phyloP scores from a whole-genome alignment of 2,329 filamentous ascomycete genomes.

The Stachybotrys echinatus region DNA sequence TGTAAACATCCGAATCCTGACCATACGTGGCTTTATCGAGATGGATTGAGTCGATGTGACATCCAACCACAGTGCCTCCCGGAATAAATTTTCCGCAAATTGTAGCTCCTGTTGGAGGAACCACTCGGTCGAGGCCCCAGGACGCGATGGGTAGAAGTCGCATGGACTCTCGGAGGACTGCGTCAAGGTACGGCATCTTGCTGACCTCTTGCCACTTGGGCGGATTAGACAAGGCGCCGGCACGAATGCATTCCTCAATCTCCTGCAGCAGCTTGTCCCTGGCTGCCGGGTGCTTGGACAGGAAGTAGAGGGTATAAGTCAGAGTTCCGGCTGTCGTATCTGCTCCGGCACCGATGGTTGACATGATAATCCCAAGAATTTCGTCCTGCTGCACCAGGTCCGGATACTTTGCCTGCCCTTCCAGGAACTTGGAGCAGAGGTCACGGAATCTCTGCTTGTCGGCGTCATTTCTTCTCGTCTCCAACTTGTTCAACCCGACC shows the following conservation, averaged over 20 bases:
- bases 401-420: constrained; percentile 4
- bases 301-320: background rate
- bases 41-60: background rate
- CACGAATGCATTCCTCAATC: background rate
- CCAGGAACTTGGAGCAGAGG: constrained; percentile 3
- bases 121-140: background rate
- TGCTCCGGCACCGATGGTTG: background rate
- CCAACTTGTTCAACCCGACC: background rate
- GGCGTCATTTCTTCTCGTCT: background rate
- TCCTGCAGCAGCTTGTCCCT: background rate
- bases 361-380: background rate
- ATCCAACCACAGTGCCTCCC: background rate
- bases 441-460: background rate
- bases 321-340: background rate
- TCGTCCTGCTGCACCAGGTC: background rate
- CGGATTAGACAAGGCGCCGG: background rate
- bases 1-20: background rate
- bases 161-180: background rate
- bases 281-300: background rate
- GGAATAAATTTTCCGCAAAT: background rate
- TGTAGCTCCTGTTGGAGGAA: background rate
- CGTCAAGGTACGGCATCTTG: background rate
- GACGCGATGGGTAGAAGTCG: background rate
- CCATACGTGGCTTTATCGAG: background rate
- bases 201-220: background rate